A percentile compares a stretch with the other conserved stretches of the same genome.
phyloP scores from a whole-genome alignment of 1,139 yeast genomes.

The Yamadazyma songkhlaensis region DNA sequence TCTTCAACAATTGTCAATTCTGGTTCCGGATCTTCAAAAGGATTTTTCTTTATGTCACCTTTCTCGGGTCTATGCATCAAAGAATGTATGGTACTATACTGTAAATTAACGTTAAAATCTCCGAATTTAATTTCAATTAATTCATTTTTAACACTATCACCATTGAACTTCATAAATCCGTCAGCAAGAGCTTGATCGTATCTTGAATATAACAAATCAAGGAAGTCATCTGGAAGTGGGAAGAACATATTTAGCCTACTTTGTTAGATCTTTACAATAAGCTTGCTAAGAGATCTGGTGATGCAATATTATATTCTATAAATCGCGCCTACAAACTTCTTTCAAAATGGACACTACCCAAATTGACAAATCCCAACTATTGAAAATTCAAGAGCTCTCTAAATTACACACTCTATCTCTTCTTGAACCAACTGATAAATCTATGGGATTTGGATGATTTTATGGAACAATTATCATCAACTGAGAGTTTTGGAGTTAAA shows the following conservation, averaged over 20 bases:
- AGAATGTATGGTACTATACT: conserved; percentile 35
- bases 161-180: conserved; percentile 29
- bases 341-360: too few relatives aligned
- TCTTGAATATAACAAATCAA: conserved; percentile 18
- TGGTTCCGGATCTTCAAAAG: conserved; percentile 80
- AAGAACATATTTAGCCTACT: conserved; percentile 16
- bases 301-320: too few relatives aligned
- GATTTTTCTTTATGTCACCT: conserved; percentile 48
- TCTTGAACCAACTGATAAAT: conserved; percentile 16
- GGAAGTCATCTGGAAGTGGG: conserved; percentile 26
- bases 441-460: conserved; percentile 11
- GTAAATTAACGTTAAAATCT: conserved; percentile 21
- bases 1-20: conserved; percentile 60
- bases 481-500: conserved; percentile 11
- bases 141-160: conserved; percentile 25
- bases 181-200: conserved; percentile 27
- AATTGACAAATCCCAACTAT: too few relatives aligned
- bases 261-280: background rate
- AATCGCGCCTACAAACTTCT: too few relatives aligned
- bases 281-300: too few relatives aligned
- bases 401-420: too few relatives aligned
- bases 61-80: conserved; percentile 58
- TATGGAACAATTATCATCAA: conserved; percentile 9
- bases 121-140: conserved; percentile 18
- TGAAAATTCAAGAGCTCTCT: too few relatives aligned